These are phyloP conservation scores for Logfia minima DNA, from an alignment of 129 eudicot species.

Conservation along the genomic window DNA sequence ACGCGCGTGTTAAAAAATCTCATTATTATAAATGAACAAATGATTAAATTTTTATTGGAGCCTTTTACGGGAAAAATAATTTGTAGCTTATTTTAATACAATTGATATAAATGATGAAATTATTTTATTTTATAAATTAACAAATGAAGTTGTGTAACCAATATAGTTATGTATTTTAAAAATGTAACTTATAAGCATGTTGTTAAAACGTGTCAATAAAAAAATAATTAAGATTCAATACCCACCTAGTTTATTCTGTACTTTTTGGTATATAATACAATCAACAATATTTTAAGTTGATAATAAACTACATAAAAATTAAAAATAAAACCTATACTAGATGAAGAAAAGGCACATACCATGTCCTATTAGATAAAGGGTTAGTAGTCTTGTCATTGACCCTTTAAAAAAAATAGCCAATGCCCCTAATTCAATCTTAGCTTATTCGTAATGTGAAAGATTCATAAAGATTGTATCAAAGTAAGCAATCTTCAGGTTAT, in stretches of 20 bases:
- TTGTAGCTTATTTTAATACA: too few relatives aligned
- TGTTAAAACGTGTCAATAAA: neutral
- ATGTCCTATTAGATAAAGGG: conserved; percentile 12
- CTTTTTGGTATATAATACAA: neutral
- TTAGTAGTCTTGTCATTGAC: conserved; percentile 21
- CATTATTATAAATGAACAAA: too few relatives aligned
- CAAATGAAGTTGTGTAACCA: too few relatives aligned
- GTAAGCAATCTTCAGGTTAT: neutral
- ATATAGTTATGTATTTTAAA: too few relatives aligned
- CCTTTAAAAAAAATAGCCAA: conserved; percentile 14
- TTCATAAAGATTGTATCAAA: neutral
- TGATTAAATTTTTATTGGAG: too few relatives aligned
- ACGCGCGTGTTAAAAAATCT: too few relatives aligned
- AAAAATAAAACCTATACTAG: neutral
- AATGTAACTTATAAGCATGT: too few relatives aligned
- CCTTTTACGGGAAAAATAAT: too few relatives aligned
- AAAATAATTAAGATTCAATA: neutral
- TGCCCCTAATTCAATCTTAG: neutral
- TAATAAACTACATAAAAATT: neutral
- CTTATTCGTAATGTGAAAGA: conserved; percentile 15
- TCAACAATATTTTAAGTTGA: too few relatives aligned
- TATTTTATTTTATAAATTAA: too few relatives aligned
- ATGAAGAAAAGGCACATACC: conserved; percentile 29
- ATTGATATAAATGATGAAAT: too few relatives aligned
- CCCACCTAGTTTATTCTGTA: neutral